phyloP scores from a whole-genome alignment of 805 yeast species.

The Zygosaccharomyces gambellarensis region DNA sequence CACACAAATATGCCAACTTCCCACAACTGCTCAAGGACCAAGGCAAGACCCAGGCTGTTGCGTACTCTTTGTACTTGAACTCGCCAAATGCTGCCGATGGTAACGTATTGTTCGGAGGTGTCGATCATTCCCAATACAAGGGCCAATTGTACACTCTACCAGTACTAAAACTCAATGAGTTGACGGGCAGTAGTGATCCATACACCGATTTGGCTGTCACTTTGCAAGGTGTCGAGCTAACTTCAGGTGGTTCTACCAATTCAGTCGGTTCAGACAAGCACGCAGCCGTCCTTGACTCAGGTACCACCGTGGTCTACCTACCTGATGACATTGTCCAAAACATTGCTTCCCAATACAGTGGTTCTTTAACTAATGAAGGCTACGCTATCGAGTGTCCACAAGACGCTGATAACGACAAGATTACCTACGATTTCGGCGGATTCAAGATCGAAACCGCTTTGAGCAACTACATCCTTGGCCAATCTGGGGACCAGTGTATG shows the following conservation, averaged over 20 bases:
- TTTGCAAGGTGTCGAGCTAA: conserved; percentile 30
- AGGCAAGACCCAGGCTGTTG: conserved; percentile 50
- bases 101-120: conserved; percentile 58
- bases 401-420: conserved; percentile 21
- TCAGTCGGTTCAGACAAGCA: conserved; percentile 20
- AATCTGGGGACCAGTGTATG: conserved; percentile 10
- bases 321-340: conserved; percentile 40
- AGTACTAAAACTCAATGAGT: conserved; percentile 36
- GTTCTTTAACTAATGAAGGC: conserved; percentile 41
- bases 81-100: conserved; percentile 40
- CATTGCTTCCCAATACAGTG: conserved; percentile 30
- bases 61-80: conserved; percentile 57
- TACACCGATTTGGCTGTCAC: conserved; percentile 21
- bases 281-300: conserved; percentile 49
- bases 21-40: conserved; percentile 55
- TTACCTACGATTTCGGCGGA: conserved; percentile 7
- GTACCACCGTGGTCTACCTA: conserved; percentile 48
- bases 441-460: conserved; percentile 1
- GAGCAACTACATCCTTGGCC: conserved; percentile 9
- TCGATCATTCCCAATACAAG: conserved; percentile 53
- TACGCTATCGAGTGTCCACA: conserved; percentile 43
- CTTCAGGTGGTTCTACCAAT: conserved; percentile 25
- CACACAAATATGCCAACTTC: conserved; percentile 54
- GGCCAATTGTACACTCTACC: conserved; percentile 48
- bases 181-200: conserved; percentile 3